A percentile compares a stretch with the other conserved stretches of the same genome.
These are phyloP conservation scores for Sanghuangporus weigelae DNA, from an alignment of 1,284 basidiomycete genomes.

Conservation along the genomic window DNA sequence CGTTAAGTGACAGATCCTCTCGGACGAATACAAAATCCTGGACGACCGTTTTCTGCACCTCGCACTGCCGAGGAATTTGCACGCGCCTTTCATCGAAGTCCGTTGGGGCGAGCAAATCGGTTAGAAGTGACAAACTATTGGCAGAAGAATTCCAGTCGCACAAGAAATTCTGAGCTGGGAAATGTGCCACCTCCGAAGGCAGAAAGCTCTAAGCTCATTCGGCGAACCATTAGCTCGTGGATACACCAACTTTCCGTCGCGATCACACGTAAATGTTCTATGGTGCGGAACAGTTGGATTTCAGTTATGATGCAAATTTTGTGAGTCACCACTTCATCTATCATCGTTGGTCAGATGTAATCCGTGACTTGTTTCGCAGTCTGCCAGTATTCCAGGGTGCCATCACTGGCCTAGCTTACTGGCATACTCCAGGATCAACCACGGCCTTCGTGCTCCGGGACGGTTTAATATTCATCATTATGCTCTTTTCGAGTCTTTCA, in stretches of 20 bases:
- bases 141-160: slow-evolving; percentile 24
- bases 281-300: neutral
- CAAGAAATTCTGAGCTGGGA: slow-evolving; percentile 27
- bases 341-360: neutral
- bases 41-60: slow-evolving; percentile 34
- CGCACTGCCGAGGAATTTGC: slow-evolving; percentile 60
- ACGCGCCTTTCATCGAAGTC: slow-evolving; percentile 28
- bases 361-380: slow-evolving; percentile 43
- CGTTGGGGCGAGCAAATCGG: slow-evolving; percentile 27
- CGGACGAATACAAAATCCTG: neutral
- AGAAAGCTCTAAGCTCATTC: slow-evolving; percentile 61
- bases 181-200: neutral
- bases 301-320: neutral
- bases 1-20: neutral
- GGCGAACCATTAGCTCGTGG: slow-evolving; percentile 62
- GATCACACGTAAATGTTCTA: neutral
- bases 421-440: neutral
- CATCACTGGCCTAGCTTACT: neutral
- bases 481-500: slow-evolving; percentile 49
- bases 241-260: slow-evolving; percentile 15
- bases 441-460: neutral
- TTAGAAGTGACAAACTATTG: slow-evolving; percentile 21
- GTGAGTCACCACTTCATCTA: neutral
- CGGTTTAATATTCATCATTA: slow-evolving; percentile 30
- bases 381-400: slow-evolving; percentile 32